Percentiles rank a stretch among this genome's conserved stretches.
Conservation (phyloP, 495 filamentous ascomycete species). For the Daldinia childiae region DNA sequence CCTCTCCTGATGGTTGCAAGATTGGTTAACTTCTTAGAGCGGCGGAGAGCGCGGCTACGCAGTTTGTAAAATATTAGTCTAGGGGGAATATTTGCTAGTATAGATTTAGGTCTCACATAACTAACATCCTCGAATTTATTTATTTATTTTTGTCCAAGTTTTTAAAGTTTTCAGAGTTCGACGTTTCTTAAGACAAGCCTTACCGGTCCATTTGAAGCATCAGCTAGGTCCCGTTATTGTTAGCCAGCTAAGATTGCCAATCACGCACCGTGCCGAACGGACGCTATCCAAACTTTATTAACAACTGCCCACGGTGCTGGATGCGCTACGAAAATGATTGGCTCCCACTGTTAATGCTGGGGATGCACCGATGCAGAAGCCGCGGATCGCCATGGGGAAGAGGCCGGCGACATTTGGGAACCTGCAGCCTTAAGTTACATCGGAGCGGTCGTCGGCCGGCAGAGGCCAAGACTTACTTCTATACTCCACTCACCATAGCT, state of each 20-base stretch:
- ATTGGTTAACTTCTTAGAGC: constrained; percentile 10
- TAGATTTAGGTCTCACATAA: not conserved
- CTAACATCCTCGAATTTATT: constrained; percentile 8
- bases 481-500: constrained; percentile 17
- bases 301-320: constrained; percentile 18
- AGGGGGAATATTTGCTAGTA: not conserved
- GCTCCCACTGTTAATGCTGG: constrained; percentile 28
- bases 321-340: constrained; percentile 41
- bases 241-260: constrained; percentile 29
- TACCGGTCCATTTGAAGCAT: constrained; percentile 16
- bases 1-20: constrained; percentile 34
- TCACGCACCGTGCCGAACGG: constrained; percentile 44
- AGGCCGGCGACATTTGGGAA: constrained; percentile 32
- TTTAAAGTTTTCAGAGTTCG: not conserved
- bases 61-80: not conserved
- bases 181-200: constrained; percentile 10
- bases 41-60: constrained; percentile 36
- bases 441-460: constrained; percentile 33
- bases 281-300: constrained; percentile 39
- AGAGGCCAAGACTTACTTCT: constrained; percentile 6
- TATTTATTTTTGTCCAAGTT: not conserved
- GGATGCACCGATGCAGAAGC: constrained; percentile 24
- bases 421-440: constrained; percentile 44
- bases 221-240: constrained; percentile 32
- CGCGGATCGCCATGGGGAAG: constrained; percentile 35